phyloP scores from a whole-genome alignment of 2,329 filamentous ascomycete genomes.

The Rasamsonia emersonii region DNA sequence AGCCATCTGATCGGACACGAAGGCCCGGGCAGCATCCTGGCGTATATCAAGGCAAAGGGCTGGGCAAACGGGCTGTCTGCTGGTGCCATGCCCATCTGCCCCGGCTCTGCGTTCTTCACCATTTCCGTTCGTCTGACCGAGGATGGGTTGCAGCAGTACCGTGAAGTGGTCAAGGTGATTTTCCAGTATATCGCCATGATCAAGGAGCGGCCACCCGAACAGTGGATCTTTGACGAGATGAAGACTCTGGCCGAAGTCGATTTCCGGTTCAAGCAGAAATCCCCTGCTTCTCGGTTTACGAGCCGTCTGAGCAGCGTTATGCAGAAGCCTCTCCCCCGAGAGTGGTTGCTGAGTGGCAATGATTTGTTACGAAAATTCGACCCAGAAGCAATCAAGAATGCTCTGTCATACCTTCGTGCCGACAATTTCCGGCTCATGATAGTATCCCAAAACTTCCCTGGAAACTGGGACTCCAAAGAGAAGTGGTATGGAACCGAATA shows the following conservation, averaged over 20 bases:
- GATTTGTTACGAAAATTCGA: constrained; percentile 73
- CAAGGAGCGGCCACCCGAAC: constrained; percentile 66
- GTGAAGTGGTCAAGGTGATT: constrained; percentile 70
- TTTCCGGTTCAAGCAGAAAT: constrained; percentile 93
- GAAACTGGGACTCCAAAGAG: constrained; percentile 78
- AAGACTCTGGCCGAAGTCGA: constrained; percentile 85
- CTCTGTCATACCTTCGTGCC: constrained; percentile 64
- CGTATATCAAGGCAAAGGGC: constrained; percentile 80
- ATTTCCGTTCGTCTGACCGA: constrained; percentile 73
- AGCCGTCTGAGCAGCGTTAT: constrained; percentile 78
- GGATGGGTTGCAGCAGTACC: constrained; percentile 73
- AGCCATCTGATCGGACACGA: constrained; percentile 88
- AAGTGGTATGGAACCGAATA: constrained; percentile 99
- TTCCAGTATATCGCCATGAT: constrained; percentile 91
- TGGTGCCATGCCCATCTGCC: constrained; percentile 66
- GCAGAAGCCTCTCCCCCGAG: constrained; percentile 80
- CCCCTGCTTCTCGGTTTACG: constrained; percentile 78
- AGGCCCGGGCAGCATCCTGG: constrained; percentile 83
- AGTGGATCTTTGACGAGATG: constrained; percentile 93
- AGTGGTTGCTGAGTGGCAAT: constrained; percentile 77
- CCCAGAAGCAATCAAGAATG: constrained; percentile 63
- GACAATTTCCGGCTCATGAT: constrained; percentile 85
- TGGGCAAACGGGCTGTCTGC: constrained; percentile 80
- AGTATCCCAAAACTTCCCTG: constrained; percentile 74
- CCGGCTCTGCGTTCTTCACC: constrained; percentile 72